Base-by-base conservation (phyloP, 306 rosid species). In the Urtica urens region DNA sequence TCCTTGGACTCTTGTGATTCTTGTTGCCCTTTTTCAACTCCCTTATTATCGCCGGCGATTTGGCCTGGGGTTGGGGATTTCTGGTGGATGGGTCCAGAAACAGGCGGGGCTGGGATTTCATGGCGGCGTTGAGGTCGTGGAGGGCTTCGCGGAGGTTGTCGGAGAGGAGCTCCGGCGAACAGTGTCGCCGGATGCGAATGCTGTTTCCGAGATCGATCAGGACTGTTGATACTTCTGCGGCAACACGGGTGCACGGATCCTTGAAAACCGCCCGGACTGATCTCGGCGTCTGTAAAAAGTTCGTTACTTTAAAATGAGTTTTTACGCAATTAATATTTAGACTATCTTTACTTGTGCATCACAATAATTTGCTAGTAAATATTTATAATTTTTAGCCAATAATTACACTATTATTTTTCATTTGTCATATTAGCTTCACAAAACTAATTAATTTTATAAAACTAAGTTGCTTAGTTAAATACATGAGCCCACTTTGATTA, bases 81-180 rank as follows among this genome's bases (percentile, higher is more conserved):
- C 74, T 57, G 74, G 26, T 64, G 65, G 38, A 77, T 79, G 30
- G 88, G 39, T 45, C 96, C 96, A n/a, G 83, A 66, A 72, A 83
- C 78, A 28, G 83, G 88, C 28, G 80, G 76, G 93, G 95, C 35
- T 79, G 97, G 6, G 95, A 83, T 63, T 78, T 83, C 46, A 84
- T 74, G 44, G 97, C 93, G 2, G 59, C 64, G 80, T 84, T 81
- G 8, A 88, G 82, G 58, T 88, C 97, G 42, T 76, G 73, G 23
- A 88, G 35, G 37, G 97, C 97, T 59, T 84, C 83, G 16, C 84
- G 86, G 31, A 88, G 97, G 67, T 81, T 83, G 53, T 84, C 93
- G 0, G 95, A 78, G 53, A 88, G 84, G 31, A 84, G 78, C 58
- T 76, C 95, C 0, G 90, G 93, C 0, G 97, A 84, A 73, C 86